These are phyloP conservation scores for Escovopsis sp. DNA, from an alignment of 2,329 filamentous ascomycete genomes.

Conservation along the genomic window DNA sequence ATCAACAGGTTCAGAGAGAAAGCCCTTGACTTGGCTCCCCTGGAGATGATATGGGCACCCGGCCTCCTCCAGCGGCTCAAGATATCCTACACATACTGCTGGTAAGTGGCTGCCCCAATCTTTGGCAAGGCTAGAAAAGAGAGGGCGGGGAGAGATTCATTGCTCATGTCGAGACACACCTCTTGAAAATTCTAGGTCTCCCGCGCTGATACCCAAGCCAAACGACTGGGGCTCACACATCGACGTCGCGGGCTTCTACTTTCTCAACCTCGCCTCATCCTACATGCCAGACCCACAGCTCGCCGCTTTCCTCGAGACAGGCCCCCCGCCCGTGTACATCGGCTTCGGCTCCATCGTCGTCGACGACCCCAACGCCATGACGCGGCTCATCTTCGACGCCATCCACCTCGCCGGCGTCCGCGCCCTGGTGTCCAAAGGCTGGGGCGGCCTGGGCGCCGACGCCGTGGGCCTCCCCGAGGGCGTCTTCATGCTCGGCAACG, in stretches of 20 bases:
- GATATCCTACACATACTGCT: conserved; percentile 83
- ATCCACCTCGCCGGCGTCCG: conserved; percentile 51
- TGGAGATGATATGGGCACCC: conserved; percentile 72
- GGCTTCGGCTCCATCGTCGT: conserved; percentile 76
- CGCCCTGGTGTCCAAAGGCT: conserved; percentile 73
- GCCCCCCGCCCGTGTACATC: conserved; percentile 63
- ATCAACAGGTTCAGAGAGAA: conserved; percentile 76
- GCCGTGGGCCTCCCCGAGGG: conserved; percentile 53
- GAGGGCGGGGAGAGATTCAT: too few species aligned
- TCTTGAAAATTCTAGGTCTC: conserved; percentile 37
- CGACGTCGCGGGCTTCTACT: conserved; percentile 62
- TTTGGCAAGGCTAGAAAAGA: too few species aligned
- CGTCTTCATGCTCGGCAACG: conserved; percentile 72
- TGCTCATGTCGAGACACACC: too few species aligned
- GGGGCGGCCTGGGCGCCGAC: conserved; percentile 70
- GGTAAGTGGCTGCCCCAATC: conserved; percentile 28
- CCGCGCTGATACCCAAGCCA: conserved; percentile 63
- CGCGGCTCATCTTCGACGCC: conserved; percentile 56
- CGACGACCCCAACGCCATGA: conserved; percentile 58
- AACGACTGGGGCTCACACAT: conserved; percentile 61
- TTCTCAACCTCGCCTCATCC: conserved; percentile 50
- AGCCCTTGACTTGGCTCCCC: conserved; percentile 56
- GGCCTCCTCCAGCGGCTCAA: conserved; percentile 60
- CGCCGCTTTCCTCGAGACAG: conserved; percentile 47
- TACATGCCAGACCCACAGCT: conserved; percentile 53